These are phyloP conservation scores for Aspergillus campestris DNA, from an alignment of 495 filamentous ascomycete species.

Conservation along the genomic window DNA sequence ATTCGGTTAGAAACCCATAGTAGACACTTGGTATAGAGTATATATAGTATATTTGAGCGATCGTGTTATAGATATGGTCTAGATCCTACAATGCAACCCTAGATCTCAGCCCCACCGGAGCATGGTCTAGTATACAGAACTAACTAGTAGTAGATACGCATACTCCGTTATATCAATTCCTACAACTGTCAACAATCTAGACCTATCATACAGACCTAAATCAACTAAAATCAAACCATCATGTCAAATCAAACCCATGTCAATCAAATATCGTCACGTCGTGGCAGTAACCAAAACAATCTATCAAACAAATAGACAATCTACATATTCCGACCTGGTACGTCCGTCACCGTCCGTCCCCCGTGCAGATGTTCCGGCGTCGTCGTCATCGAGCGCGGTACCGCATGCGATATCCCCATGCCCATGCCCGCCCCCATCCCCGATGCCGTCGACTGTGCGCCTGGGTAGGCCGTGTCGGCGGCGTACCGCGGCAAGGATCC, in stretches of 20 bases:
- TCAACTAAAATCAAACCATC: neutral
- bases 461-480: slow-evolving; percentile 27
- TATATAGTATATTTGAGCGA: too few relatives aligned
- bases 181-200: too few relatives aligned
- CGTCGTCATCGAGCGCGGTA: slow-evolving; percentile 4
- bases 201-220: too few relatives aligned
- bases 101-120: too few relatives aligned
- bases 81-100: too few relatives aligned
- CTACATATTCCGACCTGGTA: slow-evolving; percentile 11
- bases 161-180: too few relatives aligned
- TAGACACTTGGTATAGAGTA: too few relatives aligned
- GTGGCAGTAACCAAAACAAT: neutral
- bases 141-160: too few relatives aligned
- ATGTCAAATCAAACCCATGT: neutral
- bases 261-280: slow-evolving; percentile 6
- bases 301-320: neutral
- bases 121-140: too few relatives aligned
- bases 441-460: slow-evolving; percentile 11
- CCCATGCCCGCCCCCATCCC: neutral
- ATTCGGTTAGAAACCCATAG: too few relatives aligned
- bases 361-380: slow-evolving; percentile 1
- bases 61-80: too few relatives aligned
- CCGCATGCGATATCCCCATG: neutral
- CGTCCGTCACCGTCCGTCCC: slow-evolving; percentile 19
- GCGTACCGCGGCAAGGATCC: slow-evolving; percentile 19